These are phyloP conservation scores for Echinochloa phyllopogon DNA, from an alignment of 176 grass and related monocot species.

Conservation along the genomic window DNA sequence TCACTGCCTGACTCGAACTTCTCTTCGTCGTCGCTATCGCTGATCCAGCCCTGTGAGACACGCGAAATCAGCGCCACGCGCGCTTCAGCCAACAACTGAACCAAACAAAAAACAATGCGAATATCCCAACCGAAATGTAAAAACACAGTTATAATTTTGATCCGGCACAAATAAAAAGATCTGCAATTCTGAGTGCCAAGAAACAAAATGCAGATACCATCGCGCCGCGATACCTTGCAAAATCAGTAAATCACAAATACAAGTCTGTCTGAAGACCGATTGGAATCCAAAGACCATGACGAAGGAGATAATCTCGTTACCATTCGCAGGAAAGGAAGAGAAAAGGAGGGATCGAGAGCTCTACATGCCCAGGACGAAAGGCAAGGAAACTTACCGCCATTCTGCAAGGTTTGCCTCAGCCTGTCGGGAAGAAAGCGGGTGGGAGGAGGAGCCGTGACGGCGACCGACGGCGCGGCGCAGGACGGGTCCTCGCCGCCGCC, in stretches of 20 bases:
- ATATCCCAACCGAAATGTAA: background rate
- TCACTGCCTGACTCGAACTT: conserved; percentile 41
- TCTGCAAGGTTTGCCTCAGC: background rate
- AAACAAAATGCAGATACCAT: background rate
- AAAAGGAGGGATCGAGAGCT: background rate
- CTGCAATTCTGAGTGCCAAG: background rate
- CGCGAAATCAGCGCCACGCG: background rate
- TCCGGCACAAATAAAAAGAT: background rate
- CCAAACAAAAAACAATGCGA: background rate
- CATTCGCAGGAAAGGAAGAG: too few relatives aligned
- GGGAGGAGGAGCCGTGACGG: background rate
- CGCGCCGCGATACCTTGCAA: background rate
- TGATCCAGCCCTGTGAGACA: conserved; percentile 50
- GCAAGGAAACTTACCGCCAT: conserved; percentile 43
- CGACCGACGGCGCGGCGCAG: background rate
- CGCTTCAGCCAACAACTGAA: background rate
- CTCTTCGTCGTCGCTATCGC: conserved; percentile 44
- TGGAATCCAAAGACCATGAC: background rate
- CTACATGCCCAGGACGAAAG: background rate
- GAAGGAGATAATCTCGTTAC: background rate
- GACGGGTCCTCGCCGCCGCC: background rate
- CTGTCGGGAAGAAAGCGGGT: background rate
- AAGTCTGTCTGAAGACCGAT: background rate
- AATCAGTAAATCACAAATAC: background rate
- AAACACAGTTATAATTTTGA: background rate